Evolutionary conservation across 352 stramenopile species (phyloP), one percentile per base, ranked within the genome.

Genomic region (Globisporangium iwayamae): DNA sequence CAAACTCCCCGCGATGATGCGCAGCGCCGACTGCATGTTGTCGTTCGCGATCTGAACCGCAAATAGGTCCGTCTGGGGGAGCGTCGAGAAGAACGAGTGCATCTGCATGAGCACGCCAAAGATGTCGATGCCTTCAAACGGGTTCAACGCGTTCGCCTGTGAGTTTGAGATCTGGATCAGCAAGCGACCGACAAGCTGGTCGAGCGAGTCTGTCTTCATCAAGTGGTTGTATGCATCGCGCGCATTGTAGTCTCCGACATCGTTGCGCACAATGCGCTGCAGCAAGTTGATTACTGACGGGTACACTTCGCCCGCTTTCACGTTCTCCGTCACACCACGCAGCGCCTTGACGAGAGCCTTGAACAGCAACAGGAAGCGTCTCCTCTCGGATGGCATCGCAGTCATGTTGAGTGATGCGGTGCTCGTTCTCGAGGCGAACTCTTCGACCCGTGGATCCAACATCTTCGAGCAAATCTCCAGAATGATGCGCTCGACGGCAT

Each of bases 101-200:
- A 94, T 93, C 62, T 93, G 81, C 81, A 93, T 93, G 36, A 95
- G 70, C 25, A 94, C 78, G 45, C 81, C 83, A 43, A 89, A 93
- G 20, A 96, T 76, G 57, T 96, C 81, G 55, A 94, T 86, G 11
- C 74, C 74, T 67, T 91, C 82, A 36, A 94, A 94, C 0, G 85
- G 83, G 28, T 83, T 82, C 16, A 90, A 18, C 6, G 72, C 73
- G 25, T 75, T 79, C 3, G 84, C 74, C 64, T 96, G 85, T 0
- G 73, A 54, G 9, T 67, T 74, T 0, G 87, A 81, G 51, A 94
- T 70, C 65, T 89, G 81, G 8, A 93, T 46, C 43, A 94, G 61
- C 47, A 96, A 75, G 3, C 85, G 80, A 1, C 85, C 83, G 9
- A 94, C 73, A 5, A 94, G 60, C 66, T 93, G 87, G 54, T 93